A percentile compares a stretch with the other conserved stretches of the same genome.
These are phyloP conservation scores for Sporothrix dimorphospora DNA, from an alignment of 2,329 filamentous ascomycete genomes.

Conservation along the genomic window DNA sequence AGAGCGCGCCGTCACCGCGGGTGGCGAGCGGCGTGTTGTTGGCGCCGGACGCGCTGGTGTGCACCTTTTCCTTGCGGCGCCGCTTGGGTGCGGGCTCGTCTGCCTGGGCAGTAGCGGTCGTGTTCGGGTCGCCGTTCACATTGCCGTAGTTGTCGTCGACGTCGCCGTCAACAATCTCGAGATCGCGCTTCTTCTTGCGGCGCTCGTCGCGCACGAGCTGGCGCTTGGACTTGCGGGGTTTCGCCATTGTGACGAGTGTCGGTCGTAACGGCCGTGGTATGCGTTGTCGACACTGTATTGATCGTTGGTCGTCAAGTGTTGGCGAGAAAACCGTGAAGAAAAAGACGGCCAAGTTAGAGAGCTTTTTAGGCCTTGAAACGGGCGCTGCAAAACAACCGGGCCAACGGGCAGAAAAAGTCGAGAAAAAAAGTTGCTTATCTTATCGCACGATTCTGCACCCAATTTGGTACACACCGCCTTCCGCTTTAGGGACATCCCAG, in stretches of 20 bases:
- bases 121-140: not conserved
- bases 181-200: conserved; percentile 42
- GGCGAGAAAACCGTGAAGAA: not conserved
- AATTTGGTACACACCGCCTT: conserved; percentile 27
- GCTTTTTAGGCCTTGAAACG: not conserved
- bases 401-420: conserved; percentile 17
- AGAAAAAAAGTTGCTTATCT: conserved; percentile 32
- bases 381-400: not conserved
- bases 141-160: conserved; percentile 33
- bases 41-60: conserved; percentile 23
- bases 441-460: not conserved
- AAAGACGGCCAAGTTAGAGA: not conserved
- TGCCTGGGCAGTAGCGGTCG: not conserved
- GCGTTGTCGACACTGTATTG: not conserved
- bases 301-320: not conserved
- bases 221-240: conserved; percentile 44
- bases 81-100: not conserved
- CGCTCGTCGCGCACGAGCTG: conserved; percentile 45
- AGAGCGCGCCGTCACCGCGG: conserved; percentile 11
- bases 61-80: not conserved
- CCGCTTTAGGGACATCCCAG: not conserved
- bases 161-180: conserved; percentile 38
- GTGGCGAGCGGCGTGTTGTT: conserved; percentile 26
- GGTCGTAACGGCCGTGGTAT: not conserved
- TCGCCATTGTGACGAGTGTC: conserved; percentile 36